Conservation (phyloP, 2,329 filamentous ascomycete genomes). For the Aspergillus floridensis region DNA sequence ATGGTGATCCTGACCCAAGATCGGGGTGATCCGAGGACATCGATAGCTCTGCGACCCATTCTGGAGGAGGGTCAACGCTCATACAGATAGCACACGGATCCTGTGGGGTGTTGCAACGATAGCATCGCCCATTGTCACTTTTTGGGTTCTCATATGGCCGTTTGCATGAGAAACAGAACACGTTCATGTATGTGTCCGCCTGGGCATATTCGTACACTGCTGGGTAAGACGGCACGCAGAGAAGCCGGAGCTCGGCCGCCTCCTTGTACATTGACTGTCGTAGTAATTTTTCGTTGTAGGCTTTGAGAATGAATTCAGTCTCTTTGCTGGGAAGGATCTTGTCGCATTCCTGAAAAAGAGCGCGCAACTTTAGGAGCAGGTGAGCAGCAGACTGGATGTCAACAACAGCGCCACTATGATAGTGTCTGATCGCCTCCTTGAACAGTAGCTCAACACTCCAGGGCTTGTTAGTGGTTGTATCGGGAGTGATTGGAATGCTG, state of each 20-base stretch:
- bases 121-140: constrained; percentile 50
- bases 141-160: constrained; percentile 53
- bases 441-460: constrained; percentile 42
- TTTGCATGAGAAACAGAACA: constrained; percentile 57
- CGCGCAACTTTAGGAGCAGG: constrained; percentile 40
- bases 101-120: constrained; percentile 47
- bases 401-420: constrained; percentile 37
- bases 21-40: constrained; percentile 11
- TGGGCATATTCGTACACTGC: constrained; percentile 57
- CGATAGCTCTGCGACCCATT: constrained; percentile 35
- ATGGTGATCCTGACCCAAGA: constrained; percentile 26
- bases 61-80: constrained; percentile 40
- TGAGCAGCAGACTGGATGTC: constrained; percentile 44
- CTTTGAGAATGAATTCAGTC: constrained; percentile 54
- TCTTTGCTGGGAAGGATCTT: constrained; percentile 45
- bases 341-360: constrained; percentile 39
- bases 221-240: constrained; percentile 55
- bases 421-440: constrained; percentile 41
- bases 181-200: constrained; percentile 53
- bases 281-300: constrained; percentile 57
- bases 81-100: constrained; percentile 43
- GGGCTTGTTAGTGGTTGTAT: constrained; percentile 32
- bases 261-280: constrained; percentile 44
- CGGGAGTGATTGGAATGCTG: constrained; percentile 33
- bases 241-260: constrained; percentile 56